Evolutionary conservation across 2,329 filamentous ascomycete genomes (phyloP).

Genomic region (Neurospora sp.): DNA sequence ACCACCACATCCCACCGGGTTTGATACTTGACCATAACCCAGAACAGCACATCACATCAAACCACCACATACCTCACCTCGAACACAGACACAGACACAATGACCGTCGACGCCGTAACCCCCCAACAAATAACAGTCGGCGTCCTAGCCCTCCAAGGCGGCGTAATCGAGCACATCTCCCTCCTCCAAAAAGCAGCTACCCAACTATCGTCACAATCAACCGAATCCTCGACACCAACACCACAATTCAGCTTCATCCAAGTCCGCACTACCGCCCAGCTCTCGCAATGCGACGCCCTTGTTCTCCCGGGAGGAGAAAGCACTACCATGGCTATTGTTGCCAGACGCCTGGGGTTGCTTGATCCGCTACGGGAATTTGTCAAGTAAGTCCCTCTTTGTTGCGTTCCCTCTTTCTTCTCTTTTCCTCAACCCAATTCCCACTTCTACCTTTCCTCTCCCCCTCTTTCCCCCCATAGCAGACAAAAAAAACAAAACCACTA

Average conservation of each 20-base stretch:
- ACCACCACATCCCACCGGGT: background rate
- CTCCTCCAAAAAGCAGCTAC: slow-evolving; percentile 59
- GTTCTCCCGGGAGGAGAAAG: slow-evolving; percentile 92
- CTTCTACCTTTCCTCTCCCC: background rate
- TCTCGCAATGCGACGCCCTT: slow-evolving; percentile 67
- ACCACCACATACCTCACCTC: background rate
- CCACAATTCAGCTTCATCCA: slow-evolving; percentile 55
- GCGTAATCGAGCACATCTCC: slow-evolving; percentile 79
- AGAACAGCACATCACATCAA: background rate
- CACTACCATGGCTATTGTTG: slow-evolving; percentile 84
- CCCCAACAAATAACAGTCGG: slow-evolving; percentile 35
- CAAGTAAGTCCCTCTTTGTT: slow-evolving; percentile 47
- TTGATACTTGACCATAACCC: background rate
- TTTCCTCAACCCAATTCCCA: background rate
- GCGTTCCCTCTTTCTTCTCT: background rate
- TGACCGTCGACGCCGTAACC: background rate
- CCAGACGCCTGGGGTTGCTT: slow-evolving; percentile 67
- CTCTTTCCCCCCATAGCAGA: background rate
- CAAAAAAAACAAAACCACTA: background rate
- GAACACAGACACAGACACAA: background rate
- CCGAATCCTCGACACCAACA: background rate
- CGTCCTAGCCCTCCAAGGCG: slow-evolving; percentile 74
- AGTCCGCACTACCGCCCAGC: slow-evolving; percentile 65
- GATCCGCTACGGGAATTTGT: slow-evolving; percentile 84
- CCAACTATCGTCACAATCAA: slow-evolving; percentile 12